phyloP scores from a whole-genome alignment of 352 stramenopile genomes.

The Elongisporangium senticosum region DNA sequence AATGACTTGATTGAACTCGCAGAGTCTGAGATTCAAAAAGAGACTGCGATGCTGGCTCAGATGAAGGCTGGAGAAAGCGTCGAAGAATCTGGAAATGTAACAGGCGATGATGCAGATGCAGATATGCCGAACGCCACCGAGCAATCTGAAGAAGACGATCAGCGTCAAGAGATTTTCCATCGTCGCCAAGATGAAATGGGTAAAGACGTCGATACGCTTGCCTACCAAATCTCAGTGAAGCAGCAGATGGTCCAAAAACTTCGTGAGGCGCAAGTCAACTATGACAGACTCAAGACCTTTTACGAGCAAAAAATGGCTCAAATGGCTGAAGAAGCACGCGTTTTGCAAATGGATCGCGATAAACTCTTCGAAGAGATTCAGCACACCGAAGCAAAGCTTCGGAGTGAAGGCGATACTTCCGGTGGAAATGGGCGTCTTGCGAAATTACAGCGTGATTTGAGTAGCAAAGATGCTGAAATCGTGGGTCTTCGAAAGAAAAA shows the following conservation, averaged over 20 bases:
- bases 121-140: slow-evolving; percentile 34
- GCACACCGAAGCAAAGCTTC: slow-evolving; percentile 58
- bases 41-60: slow-evolving; percentile 73
- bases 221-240: slow-evolving; percentile 82
- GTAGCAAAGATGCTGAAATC: slow-evolving; percentile 75
- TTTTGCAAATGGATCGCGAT: slow-evolving; percentile 60
- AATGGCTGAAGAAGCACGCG: slow-evolving; percentile 72
- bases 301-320: slow-evolving; percentile 82
- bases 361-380: slow-evolving; percentile 75
- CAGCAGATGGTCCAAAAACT: slow-evolving; percentile 82
- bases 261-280: slow-evolving; percentile 73
- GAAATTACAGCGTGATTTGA: slow-evolving; percentile 71
- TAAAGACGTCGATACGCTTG: slow-evolving; percentile 72
- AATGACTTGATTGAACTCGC: slow-evolving; percentile 60
- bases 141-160: slow-evolving; percentile 56
- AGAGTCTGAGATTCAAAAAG: slow-evolving; percentile 73
- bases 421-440: slow-evolving; percentile 46
- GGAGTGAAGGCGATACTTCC: slow-evolving; percentile 42
- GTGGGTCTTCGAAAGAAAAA: slow-evolving; percentile 71
- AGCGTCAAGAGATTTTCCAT: slow-evolving; percentile 80
- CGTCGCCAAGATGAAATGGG: slow-evolving; percentile 72
- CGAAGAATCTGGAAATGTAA: slow-evolving; percentile 27
- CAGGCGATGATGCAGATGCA: slow-evolving; percentile 26
- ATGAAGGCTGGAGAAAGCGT: slow-evolving; percentile 49
- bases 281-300: slow-evolving; percentile 75